Percentiles rank a stretch among this genome's conserved stretches.
Evolutionary conservation across 345 rosid species (phyloP).

Genomic region (Limnanthes douglasii): DNA sequence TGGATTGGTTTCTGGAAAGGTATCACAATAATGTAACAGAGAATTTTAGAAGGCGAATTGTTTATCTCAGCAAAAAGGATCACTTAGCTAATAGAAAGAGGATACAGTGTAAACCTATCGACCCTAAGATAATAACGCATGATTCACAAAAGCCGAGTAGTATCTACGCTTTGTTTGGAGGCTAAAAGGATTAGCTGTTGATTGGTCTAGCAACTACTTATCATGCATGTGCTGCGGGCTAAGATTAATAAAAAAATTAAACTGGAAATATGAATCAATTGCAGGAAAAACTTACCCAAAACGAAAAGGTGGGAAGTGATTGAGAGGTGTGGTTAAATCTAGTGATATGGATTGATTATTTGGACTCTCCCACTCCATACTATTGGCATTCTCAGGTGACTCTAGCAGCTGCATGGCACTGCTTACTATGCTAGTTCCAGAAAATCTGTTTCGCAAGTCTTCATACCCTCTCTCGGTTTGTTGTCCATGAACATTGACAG

Average conservation of each 20-base stretch:
- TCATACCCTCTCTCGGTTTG: conserved; percentile 40
- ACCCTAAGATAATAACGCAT: no score
- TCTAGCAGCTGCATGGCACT: conserved; percentile 52
- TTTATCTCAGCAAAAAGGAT: conserved; percentile 8
- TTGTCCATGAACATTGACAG: conserved; percentile 32
- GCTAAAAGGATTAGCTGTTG: no score
- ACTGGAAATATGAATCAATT: not conserved
- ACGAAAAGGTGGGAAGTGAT: conserved; percentile 97
- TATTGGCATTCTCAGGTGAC: conserved; percentile 40
- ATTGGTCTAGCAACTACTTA: no score
- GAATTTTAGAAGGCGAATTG: no score
- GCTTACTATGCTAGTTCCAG: conserved; percentile 33
- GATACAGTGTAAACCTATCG: no score
- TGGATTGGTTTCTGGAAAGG: no score
- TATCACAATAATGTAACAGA: no score
- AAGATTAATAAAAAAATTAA: not conserved
- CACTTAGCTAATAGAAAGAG: not conserved
- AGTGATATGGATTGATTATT: conserved; percentile 59
- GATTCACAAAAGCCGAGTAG: not conserved
- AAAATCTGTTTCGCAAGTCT: conserved; percentile 20
- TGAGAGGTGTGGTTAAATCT: conserved; percentile 84
- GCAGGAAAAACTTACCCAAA: conserved; percentile 49
- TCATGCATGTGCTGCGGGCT: no score
- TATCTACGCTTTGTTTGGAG: no score
- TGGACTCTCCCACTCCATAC: conserved; percentile 67